Percentiles rank a stretch among this genome's conserved stretches.
Evolutionary conservation across 1,284 basidiomycete genomes (phyloP).

Genomic region (Laetiporus sulphureus): DNA sequence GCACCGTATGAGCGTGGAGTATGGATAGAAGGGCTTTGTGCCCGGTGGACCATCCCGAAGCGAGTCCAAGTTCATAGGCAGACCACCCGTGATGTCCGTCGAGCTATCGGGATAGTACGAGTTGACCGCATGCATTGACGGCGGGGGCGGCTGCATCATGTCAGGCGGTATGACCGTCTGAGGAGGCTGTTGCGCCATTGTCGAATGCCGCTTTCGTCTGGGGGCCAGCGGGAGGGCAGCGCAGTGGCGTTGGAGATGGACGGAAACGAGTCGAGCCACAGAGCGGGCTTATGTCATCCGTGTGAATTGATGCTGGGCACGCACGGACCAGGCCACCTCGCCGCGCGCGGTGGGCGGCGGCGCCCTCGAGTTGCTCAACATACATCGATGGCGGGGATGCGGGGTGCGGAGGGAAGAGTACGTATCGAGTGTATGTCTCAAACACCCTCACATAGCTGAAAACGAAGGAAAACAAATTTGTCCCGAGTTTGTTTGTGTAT

Average conservation of each 20-base stretch:
- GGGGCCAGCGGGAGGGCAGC: too few species aligned
- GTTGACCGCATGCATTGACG: conserved; percentile 31
- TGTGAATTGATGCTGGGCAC: conserved; percentile 24
- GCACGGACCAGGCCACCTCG: conserved; percentile 26
- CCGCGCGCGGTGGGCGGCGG: conserved; percentile 5
- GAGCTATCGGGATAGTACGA: conserved; percentile 67
- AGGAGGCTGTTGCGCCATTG: conserved; percentile 30
- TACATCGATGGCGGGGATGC: too few species aligned
- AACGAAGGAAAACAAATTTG: conserved; percentile 67
- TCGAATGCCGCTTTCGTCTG: conserved; percentile 1
- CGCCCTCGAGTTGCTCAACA: too few species aligned
- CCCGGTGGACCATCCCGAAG: conserved; percentile 76
- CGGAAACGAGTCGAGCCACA: conserved; percentile 14
- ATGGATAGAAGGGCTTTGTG: conserved; percentile 81
- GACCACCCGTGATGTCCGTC: conserved; percentile 69
- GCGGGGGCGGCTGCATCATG: conserved; percentile 30
- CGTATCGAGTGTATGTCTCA: too few species aligned
- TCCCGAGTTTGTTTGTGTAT: conserved; percentile 41
- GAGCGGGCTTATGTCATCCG: conserved; percentile 29
- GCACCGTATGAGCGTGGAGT: conserved; percentile 80
- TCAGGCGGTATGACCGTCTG: conserved; percentile 39
- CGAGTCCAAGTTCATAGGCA: conserved; percentile 79
- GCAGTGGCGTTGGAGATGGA: conserved; percentile 9
- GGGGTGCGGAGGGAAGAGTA: too few species aligned
- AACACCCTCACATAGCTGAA: conserved; percentile 57